phyloP scores from a whole-genome alignment of 768 basidiomycete species.

The Russula lepida region DNA sequence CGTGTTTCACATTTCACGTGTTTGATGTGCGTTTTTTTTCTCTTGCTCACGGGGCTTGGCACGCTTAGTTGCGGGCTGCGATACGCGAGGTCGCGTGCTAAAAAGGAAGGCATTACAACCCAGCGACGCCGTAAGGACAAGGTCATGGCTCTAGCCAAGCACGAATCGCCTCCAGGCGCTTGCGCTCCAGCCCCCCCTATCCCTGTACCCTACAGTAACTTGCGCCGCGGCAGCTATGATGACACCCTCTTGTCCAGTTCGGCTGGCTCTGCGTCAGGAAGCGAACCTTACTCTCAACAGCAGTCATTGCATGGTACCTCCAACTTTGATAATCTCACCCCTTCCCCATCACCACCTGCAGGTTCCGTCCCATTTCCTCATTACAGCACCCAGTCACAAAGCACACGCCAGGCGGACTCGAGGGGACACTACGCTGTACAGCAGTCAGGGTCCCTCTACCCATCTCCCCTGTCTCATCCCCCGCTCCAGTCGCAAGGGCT shows the following conservation, averaged over 20 bases:
- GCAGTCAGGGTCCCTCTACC: conserved; percentile 24
- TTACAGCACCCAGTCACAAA: conserved; percentile 35
- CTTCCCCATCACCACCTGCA: conserved; percentile 61
- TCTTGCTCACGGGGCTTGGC: conserved; percentile 21
- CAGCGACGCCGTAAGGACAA: conserved; percentile 65
- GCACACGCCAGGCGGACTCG: conserved; percentile 27
- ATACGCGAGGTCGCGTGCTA: conserved; percentile 80
- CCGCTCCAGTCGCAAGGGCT: conserved; percentile 25
- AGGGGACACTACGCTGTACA: conserved; percentile 22
- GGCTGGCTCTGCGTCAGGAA: conserved; percentile 48
- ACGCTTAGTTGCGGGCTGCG: conserved; percentile 66
- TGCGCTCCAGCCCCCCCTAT: conserved; percentile 29
- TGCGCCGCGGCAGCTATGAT: conserved; percentile 41
- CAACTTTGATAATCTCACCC: conserved; percentile 36
- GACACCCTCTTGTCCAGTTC: conserved; percentile 39
- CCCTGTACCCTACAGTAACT: conserved; percentile 38
- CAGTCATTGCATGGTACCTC: conserved; percentile 33
- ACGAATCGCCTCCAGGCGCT: conserved; percentile 22
- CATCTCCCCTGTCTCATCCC: conserved; percentile 45
- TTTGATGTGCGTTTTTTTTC: conserved; percentile 13
- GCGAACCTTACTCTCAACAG: conserved; percentile 36
- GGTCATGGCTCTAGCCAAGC: conserved; percentile 25
- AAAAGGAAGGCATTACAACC: conserved; percentile 64
- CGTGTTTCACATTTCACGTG: conserved; percentile 31
- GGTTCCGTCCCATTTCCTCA: conserved; percentile 49